These are phyloP conservation scores for Pseudogymnoascus sp. DNA, from an alignment of 2,329 filamentous ascomycete species.

Conservation along the genomic window DNA sequence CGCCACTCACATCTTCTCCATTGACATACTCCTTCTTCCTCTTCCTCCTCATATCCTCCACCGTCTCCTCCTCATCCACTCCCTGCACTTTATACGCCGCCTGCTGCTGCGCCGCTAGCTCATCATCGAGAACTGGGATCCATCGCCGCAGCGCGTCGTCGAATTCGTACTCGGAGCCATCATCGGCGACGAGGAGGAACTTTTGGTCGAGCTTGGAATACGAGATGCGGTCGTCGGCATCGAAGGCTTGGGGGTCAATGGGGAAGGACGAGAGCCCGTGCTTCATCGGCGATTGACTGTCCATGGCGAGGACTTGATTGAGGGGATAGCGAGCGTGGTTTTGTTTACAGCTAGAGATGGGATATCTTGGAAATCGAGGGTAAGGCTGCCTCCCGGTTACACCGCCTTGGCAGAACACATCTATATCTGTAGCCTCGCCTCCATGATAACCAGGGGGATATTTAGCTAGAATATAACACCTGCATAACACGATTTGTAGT, in stretches of 20 bases:
- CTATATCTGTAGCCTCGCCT: neutral
- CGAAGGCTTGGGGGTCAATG: constrained; percentile 43
- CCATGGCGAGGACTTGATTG: neutral
- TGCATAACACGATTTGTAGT: neutral
- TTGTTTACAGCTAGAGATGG: neutral
- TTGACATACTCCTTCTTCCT: constrained; percentile 44
- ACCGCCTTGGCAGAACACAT: constrained; percentile 6
- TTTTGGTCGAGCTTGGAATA: constrained; percentile 78
- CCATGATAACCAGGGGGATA: neutral
- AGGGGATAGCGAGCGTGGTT: neutral
- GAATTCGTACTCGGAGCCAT: constrained; percentile 80
- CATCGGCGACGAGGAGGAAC: constrained; percentile 75
- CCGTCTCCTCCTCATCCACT: constrained; percentile 48
- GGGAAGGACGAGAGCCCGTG: constrained; percentile 20
- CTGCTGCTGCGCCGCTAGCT: constrained; percentile 51
- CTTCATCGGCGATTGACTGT: neutral
- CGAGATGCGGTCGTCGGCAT: constrained; percentile 72
- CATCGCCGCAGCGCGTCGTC: constrained; percentile 64
- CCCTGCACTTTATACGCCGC: constrained; percentile 52
- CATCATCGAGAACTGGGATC: constrained; percentile 61
- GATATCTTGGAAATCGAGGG: constrained; percentile 3
- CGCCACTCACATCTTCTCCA: constrained; percentile 40
- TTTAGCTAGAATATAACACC: too few relatives aligned
- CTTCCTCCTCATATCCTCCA: constrained; percentile 39
- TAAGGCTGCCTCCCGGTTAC: constrained; percentile 3